Evolutionary conservation across 2,329 filamentous ascomycete species (phyloP).

Genomic region (Talaromyces sp.): DNA sequence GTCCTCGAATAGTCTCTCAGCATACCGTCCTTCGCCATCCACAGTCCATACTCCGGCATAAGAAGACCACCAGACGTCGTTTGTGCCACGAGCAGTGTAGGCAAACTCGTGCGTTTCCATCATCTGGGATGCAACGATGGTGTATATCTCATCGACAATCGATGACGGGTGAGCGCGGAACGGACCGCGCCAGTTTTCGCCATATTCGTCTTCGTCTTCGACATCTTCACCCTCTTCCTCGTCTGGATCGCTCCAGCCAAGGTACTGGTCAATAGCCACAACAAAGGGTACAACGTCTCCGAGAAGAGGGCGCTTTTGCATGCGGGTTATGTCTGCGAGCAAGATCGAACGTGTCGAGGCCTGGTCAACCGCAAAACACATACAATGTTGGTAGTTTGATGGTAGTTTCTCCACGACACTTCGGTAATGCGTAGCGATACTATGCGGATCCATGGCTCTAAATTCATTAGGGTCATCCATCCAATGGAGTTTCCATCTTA

Average conservation of each 20-base stretch:
- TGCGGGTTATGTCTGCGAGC: background rate
- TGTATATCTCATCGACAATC: conserved; percentile 6
- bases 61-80: conserved; percentile 6
- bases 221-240: background rate
- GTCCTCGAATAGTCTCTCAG: background rate
- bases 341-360: conserved; percentile 1
- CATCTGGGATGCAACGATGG: background rate
- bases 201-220: background rate
- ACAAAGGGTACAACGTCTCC: conserved; percentile 7
- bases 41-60: conserved; percentile 6
- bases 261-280: conserved; percentile 1
- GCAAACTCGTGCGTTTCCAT: conserved; percentile 8
- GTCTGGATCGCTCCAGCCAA: background rate
- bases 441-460: background rate
- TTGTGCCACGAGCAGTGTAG: conserved; percentile 2
- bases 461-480: background rate
- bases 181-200: background rate
- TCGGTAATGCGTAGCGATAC: conserved; percentile 2
- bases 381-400: conserved; percentile 1
- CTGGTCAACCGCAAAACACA: conserved; percentile 5
- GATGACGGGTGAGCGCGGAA: conserved; percentile 2
- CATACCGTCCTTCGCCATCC: conserved; percentile 3
- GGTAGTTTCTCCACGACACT: background rate
- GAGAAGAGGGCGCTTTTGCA: conserved; percentile 1
- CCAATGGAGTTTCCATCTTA: conserved; percentile 6